Base-by-base conservation (phyloP, 371 early-diverging fungal species). In the Mycotypha africana region DNA sequence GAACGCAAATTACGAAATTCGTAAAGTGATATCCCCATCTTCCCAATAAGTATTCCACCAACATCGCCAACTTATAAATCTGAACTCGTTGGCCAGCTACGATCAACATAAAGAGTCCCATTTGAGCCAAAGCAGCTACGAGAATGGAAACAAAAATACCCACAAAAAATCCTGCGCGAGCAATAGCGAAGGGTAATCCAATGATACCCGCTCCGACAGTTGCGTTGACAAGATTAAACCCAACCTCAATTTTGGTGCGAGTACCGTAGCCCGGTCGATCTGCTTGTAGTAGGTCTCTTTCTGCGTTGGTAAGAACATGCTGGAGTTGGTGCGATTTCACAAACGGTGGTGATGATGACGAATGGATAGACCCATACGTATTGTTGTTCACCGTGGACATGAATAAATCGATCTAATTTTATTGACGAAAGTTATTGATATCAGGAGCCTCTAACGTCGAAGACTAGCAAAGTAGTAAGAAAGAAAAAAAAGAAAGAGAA, bases 201-300 rank as follows among this genome's bases (percentile, higher is more conserved):
- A 75, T 58, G 22, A 59, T 59, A 30, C 81, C 81, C 21, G 81
- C 79, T 3, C 81, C 81, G 2, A 79, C 74, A 6, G 78, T 81
- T 9, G 79, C 75, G 49, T 81, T 81, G 34, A 77, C 75, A 12
- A 81, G 58, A 49, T 75, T 78, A 52, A 78, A 70, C 0, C 76
- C 62, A 20, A 77, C 77, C 40, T 70, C 67, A 10, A 60, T 12
- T 43, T 42, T 45, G 34, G 51, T 51, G 0, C 68, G 56, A 30
- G 70, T 45, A 17, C 74, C 74, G 49, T 70, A 70, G 19, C 74
- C 74, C 19, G 74, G 74, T 12, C 63, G 47, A 38, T 74, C 70
- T 2, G 65, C 24, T 45, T 74, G 74, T 20, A 74, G 38, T 20
- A 67, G 43, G 50, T 72, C 73, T 33, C 54, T 47, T 43, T 72